These are phyloP conservation scores for Flaveria trinervia DNA, from an alignment of 129 eudicot genomes.

Conservation along the genomic window DNA sequence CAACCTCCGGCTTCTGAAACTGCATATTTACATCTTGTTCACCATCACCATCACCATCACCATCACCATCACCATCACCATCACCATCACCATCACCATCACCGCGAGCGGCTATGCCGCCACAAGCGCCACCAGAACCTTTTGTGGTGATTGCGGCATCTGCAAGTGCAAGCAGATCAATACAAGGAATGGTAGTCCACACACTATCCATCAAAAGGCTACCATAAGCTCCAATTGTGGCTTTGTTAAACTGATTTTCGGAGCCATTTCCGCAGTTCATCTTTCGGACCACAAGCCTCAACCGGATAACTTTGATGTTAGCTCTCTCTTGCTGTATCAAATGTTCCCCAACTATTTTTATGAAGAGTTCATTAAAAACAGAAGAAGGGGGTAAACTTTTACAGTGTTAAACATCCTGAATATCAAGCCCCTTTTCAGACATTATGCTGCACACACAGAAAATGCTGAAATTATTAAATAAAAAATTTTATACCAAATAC, in stretches of 20 bases:
- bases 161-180: slow-evolving; percentile 56
- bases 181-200: slow-evolving; percentile 42
- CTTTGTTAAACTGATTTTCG: slow-evolving; percentile 16
- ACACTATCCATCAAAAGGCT: slow-evolving; percentile 28
- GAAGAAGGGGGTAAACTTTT: slow-evolving; percentile 29
- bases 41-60: background rate
- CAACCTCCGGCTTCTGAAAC: background rate
- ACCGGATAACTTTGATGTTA: slow-evolving; percentile 28
- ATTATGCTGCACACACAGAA: slow-evolving; percentile 31
- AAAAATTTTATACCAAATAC: background rate
- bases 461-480: background rate
- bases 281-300: background rate
- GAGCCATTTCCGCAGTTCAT: slow-evolving; percentile 38
- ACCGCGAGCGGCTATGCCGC: background rate
- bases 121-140: slow-evolving; percentile 18
- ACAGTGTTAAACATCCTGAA: background rate
- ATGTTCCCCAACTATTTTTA: slow-evolving; percentile 22
- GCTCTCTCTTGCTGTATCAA: slow-evolving; percentile 39
- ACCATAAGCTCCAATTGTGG: slow-evolving; percentile 15
- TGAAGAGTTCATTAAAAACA: background rate
- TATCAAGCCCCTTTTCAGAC: slow-evolving; percentile 27
- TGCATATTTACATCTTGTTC: background rate
- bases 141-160: slow-evolving; percentile 34
- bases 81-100: too few species aligned
- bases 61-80: too few species aligned